A percentile compares a stretch with the other conserved stretches of the same genome.
These are phyloP conservation scores for Discostella pseudostelligera DNA, from an alignment of 108 stramenopile genomes.

Conservation along the genomic window DNA sequence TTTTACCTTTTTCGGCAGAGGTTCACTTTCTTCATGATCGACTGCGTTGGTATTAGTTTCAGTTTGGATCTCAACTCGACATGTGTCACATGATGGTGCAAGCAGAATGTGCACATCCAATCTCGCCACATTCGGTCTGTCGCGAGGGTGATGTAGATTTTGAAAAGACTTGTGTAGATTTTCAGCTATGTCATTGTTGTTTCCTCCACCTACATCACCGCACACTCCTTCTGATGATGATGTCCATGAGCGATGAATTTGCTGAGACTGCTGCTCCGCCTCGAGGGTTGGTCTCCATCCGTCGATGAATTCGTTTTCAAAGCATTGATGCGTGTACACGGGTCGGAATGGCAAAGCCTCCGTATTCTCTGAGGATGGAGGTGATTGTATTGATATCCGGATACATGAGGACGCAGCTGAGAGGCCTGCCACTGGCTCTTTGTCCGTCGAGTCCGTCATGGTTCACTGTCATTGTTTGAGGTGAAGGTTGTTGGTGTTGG, in stretches of 20 bases:
- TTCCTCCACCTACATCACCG: not conserved
- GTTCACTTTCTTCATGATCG: not conserved
- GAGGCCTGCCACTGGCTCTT: constrained; percentile 45
- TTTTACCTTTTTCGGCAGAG: constrained; percentile 22
- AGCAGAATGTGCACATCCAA: constrained; percentile 29
- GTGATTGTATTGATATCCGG: constrained; percentile 17
- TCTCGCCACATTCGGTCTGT: constrained; percentile 1
- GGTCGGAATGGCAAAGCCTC: constrained; percentile 49
- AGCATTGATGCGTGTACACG: constrained; percentile 79
- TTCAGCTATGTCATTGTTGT: not conserved
- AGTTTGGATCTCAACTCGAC: constrained; percentile 34
- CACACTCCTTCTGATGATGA: too few relatives aligned
- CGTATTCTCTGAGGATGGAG: not conserved
- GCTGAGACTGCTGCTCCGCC: constrained; percentile 28
- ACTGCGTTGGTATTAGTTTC: not conserved
- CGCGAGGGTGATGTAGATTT: constrained; percentile 14
- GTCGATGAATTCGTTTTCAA: constrained; percentile 53
- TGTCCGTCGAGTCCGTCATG: constrained; percentile 15
- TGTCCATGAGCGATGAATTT: constrained; percentile 29
- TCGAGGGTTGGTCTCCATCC: constrained; percentile 58
- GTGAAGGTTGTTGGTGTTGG: too few relatives aligned
- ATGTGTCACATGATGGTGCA: constrained; percentile 23
- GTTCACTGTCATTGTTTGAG: too few relatives aligned
- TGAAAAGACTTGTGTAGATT: too few relatives aligned
- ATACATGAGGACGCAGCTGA: constrained; percentile 47